phyloP scores from a whole-genome alignment of 2,329 filamentous ascomycete species.

The Lasiodiplodia sp. region DNA sequence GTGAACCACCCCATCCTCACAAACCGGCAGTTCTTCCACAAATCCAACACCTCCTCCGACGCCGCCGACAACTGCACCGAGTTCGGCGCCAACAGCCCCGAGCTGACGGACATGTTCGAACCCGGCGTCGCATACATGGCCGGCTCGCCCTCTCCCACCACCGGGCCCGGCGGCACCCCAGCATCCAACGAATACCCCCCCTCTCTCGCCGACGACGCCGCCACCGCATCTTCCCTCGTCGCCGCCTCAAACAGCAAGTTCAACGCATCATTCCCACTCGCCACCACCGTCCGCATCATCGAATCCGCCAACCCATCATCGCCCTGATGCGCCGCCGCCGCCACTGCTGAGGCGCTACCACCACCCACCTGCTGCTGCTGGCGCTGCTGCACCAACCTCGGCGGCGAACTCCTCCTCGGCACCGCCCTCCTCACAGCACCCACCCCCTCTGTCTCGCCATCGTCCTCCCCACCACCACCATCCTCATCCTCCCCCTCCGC shows the following conservation, averaged over 20 bases:
- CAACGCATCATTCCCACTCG: slow-evolving; percentile 61
- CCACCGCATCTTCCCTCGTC: slow-evolving; percentile 43
- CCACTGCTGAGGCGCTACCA: not conserved
- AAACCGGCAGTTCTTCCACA: slow-evolving; percentile 60
- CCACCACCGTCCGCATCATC: slow-evolving; percentile 59
- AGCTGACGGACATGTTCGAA: slow-evolving; percentile 39
- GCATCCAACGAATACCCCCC: not conserved
- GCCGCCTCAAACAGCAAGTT: slow-evolving; percentile 62
- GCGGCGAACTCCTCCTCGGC: not conserved
- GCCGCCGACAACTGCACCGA: slow-evolving; percentile 30
- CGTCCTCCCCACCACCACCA: not conserved
- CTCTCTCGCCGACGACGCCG: slow-evolving; percentile 31
- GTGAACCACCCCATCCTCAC: slow-evolving; percentile 65
- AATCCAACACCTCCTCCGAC: slow-evolving; percentile 48
- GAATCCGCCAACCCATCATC: slow-evolving; percentile 45
- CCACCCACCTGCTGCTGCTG: not conserved
- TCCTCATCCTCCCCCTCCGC: not conserved
- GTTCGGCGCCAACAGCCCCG: slow-evolving; percentile 32
- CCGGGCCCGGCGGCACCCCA: not conserved
- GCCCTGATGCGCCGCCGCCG: slow-evolving; percentile 32
- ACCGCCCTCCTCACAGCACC: not conserved
- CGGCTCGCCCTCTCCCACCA: not conserved
- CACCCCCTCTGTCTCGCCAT: not conserved
- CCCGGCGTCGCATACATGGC: slow-evolving; percentile 45
- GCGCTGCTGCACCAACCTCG: slow-evolving; percentile 35